These are phyloP conservation scores for Porodaedalea pini DNA, from an alignment of 1,284 basidiomycete species.

Conservation along the genomic window DNA sequence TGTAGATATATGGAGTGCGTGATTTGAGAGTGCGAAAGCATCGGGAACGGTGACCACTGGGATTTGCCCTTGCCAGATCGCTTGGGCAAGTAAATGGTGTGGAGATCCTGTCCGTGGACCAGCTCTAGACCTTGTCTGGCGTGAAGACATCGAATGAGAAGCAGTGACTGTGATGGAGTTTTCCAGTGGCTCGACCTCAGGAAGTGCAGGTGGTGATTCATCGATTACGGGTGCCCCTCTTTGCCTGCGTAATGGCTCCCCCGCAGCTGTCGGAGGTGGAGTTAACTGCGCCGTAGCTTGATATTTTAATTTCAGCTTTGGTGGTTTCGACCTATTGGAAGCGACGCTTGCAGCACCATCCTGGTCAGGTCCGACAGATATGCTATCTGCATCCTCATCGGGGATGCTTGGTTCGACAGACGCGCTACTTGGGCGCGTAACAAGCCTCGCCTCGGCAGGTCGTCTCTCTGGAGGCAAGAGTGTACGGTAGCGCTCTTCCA, in stretches of 20 bases:
- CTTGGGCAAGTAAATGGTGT: background rate
- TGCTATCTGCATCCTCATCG: conserved; percentile 6
- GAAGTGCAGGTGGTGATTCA: background rate
- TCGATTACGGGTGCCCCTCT: background rate
- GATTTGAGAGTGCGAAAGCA: background rate
- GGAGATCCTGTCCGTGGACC: background rate
- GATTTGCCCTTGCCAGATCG: background rate
- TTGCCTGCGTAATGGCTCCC: background rate
- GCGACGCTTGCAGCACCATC: background rate
- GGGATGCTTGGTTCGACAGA: conserved; percentile 19
- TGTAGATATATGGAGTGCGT: background rate
- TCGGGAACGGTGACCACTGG: background rate
- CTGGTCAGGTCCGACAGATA: background rate
- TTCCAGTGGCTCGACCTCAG: background rate
- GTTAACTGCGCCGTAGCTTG: background rate
- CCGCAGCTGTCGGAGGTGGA: background rate
- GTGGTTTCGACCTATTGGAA: background rate
- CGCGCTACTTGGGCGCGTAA: conserved; percentile 18
- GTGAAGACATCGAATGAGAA: background rate
- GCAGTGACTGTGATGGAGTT: background rate
- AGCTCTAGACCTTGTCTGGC: background rate
- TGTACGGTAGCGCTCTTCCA: conserved; percentile 68
- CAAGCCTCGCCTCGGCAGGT: conserved; percentile 27
- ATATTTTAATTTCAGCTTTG: conserved; percentile 1
- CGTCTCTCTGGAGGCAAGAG: conserved; percentile 64